A percentile compares a stretch with the other conserved stretches of the same genome.
These are phyloP conservation scores for Volvox reticuliferus DNA, from an alignment of 139 green algal genomes.

Conservation along the genomic window DNA sequence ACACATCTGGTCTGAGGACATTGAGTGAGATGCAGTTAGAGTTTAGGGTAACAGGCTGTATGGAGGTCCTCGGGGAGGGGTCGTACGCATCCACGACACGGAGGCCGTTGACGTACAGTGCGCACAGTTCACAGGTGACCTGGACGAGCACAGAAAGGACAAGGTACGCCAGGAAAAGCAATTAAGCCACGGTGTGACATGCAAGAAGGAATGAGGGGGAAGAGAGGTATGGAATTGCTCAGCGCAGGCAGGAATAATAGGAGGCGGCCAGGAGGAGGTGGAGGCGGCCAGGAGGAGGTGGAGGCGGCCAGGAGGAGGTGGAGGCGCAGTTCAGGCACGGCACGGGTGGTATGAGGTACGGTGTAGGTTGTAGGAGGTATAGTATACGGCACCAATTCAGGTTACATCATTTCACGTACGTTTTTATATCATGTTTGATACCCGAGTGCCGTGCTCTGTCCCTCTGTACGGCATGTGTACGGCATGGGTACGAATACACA, in stretches of 20 bases:
- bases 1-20: too few species aligned
- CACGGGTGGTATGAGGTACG: too few species aligned
- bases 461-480: too few species aligned
- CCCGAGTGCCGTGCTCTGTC: too few species aligned
- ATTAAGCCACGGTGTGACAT: background rate
- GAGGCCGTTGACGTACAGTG: conserved; percentile 13
- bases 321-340: background rate
- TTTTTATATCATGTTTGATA: too few species aligned
- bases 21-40: background rate
- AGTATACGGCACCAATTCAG: too few species aligned
- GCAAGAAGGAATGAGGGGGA: too few species aligned
- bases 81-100: background rate
- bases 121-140: background rate
- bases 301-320: background rate
- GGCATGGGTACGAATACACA: too few species aligned
- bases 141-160: background rate
- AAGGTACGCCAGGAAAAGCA: background rate
- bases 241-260: too few species aligned
- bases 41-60: background rate
- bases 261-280: too few species aligned
- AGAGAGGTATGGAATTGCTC: background rate
- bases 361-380: background rate
- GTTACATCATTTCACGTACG: too few species aligned
- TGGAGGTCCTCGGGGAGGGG: background rate
- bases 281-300: too few species aligned